phyloP scores from a whole-genome alignment of 192 early-diverging fungal species.

The Gigaspora rosea region DNA sequence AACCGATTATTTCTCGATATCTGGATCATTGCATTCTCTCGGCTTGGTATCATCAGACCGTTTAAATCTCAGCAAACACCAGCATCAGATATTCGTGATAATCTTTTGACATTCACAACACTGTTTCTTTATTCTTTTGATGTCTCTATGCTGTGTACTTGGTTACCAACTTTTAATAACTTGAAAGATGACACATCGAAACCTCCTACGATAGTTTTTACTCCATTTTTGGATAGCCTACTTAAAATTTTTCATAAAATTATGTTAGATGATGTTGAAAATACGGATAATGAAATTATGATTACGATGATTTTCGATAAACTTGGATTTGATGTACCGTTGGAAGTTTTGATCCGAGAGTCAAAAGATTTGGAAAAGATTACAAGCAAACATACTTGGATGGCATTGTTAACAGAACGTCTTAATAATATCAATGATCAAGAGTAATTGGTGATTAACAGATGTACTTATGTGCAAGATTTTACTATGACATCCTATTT shows the following conservation, averaged over 20 bases:
- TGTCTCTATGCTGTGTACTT: background rate
- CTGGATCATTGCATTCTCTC: slow-evolving; percentile 3
- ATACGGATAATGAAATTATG: background rate
- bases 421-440: background rate
- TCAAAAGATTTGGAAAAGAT: background rate
- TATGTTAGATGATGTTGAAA: background rate
- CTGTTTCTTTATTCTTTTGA: slow-evolving; percentile 11
- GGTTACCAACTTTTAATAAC: background rate
- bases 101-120: background rate
- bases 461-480: too few relatives aligned
- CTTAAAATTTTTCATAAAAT: background rate
- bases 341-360: background rate
- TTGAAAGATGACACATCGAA: background rate
- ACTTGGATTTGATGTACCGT: slow-evolving; percentile 18
- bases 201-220: background rate
- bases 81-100: background rate
- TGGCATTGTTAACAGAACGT: background rate
- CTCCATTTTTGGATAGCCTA: background rate
- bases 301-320: slow-evolving; percentile 12
- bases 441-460: background rate
- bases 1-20: slow-evolving; percentile 15
- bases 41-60: background rate
- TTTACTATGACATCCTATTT: too few relatives aligned
- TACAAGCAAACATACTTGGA: background rate
- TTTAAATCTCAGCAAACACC: background rate